Percentiles rank a stretch among this genome's conserved stretches.
These are phyloP conservation scores for Sporothrix mexicana DNA, from an alignment of 2,329 filamentous ascomycete species.

Conservation along the genomic window DNA sequence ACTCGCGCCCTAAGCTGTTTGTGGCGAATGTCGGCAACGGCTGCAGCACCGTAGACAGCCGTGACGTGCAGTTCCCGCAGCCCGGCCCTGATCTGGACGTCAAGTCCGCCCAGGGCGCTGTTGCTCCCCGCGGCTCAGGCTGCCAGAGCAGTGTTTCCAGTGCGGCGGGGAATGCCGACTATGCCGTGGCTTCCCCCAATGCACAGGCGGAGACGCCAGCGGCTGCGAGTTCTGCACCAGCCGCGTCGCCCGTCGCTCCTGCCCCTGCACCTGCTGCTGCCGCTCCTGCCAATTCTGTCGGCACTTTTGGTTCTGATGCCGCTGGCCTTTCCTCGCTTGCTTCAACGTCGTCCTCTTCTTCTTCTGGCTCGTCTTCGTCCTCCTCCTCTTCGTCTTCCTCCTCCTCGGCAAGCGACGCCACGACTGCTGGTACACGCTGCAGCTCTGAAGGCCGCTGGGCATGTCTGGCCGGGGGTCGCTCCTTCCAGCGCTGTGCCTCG, in stretches of 20 bases:
- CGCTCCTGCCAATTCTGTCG: not conserved
- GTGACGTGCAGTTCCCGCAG: conserved; percentile 38
- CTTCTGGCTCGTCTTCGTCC: not conserved
- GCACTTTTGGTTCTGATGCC: not conserved
- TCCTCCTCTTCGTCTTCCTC: conserved; percentile 28
- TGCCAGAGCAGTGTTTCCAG: conserved; percentile 16
- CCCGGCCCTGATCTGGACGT: conserved; percentile 45
- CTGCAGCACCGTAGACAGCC: conserved; percentile 34
- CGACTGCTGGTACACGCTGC: conserved; percentile 53
- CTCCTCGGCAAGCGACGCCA: conserved; percentile 14
- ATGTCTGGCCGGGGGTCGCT: conserved; percentile 55
- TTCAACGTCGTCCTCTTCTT: conserved; percentile 6
- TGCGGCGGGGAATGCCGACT: not conserved
- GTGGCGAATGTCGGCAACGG: conserved; percentile 36
- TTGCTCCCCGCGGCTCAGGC: conserved; percentile 37
- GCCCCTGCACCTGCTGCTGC: conserved; percentile 26
- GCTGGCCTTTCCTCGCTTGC: not conserved
- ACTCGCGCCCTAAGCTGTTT: conserved; percentile 32
- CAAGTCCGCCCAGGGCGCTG: conserved; percentile 70
- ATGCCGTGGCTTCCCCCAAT: too few relatives aligned
- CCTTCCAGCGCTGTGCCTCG: conserved; percentile 68
- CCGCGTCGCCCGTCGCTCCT: conserved; percentile 39
- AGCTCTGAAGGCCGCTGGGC: conserved; percentile 62
- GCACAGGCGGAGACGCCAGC: not conserved
- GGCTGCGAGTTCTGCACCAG: conserved; percentile 40